Conservation (phyloP, 1,284 basidiomycete species). For the Trichosporon ovoides region DNA sequence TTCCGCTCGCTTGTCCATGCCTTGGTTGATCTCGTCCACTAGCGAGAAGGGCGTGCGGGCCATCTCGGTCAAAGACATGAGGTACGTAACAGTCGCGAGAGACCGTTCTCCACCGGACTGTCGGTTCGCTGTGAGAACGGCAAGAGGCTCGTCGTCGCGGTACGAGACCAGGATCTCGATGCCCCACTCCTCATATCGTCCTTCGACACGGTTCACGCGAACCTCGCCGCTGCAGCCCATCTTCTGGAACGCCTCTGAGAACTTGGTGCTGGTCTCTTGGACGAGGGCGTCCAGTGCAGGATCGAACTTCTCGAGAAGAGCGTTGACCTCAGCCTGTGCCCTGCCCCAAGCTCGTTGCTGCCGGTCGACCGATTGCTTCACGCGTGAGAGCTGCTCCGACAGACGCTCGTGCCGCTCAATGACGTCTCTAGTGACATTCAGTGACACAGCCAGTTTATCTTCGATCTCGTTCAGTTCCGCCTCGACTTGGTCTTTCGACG, state of each 20-base stretch:
- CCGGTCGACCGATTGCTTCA: conserved; percentile 56
- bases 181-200: conserved; percentile 87
- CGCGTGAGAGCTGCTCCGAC: conserved; percentile 32
- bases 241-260: conserved; percentile 85
- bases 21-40: conserved; percentile 97
- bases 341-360: conserved; percentile 55
- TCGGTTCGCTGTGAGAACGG: conserved; percentile 76
- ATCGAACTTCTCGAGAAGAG: conserved; percentile 71
- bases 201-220: conserved; percentile 63
- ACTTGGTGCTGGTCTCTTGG: conserved; percentile 70
- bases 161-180: conserved; percentile 96
- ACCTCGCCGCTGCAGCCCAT: conserved; percentile 91
- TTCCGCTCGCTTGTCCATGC: conserved; percentile 94
- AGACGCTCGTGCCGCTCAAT: conserved; percentile 67
- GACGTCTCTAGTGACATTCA: conserved; percentile 67
- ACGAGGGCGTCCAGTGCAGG: conserved; percentile 75
- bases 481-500: conserved; percentile 50
- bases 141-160: conserved; percentile 79
- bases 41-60: conserved; percentile 89
- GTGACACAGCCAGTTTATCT: conserved; percentile 62
- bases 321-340: conserved; percentile 60
- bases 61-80: conserved; percentile 89
- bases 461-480: conserved; percentile 60
- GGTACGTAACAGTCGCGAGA: conserved; percentile 90
- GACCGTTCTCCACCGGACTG: conserved; percentile 98